These are phyloP conservation scores for Wickerhamomyces bovis DNA, from an alignment of 805 yeast species.

Conservation along the genomic window DNA sequence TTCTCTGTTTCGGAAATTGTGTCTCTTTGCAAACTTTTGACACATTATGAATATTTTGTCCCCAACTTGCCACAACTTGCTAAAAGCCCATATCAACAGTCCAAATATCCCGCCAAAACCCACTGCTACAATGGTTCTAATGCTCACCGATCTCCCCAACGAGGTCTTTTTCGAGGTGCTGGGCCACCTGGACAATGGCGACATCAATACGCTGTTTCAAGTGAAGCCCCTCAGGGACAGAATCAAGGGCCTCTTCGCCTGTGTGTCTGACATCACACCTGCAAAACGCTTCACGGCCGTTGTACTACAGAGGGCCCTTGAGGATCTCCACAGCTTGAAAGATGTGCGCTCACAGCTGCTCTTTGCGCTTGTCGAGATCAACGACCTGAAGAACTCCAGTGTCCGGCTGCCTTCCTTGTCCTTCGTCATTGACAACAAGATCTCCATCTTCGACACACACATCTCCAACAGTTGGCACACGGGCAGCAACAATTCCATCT, in stretches of 20 bases:
- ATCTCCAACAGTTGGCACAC: slow-evolving; percentile 5
- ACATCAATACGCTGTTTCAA: neutral
- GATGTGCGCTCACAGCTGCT: neutral
- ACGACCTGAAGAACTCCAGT: slow-evolving; percentile 5
- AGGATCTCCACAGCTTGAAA: neutral
- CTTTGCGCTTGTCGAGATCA: slow-evolving; percentile 9
- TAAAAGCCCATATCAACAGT: no score
- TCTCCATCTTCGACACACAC: slow-evolving; percentile 9
- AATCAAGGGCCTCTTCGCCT: neutral
- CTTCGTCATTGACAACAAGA: neutral
- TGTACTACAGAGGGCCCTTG: neutral
- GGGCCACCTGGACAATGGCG: neutral
- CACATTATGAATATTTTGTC: no score
- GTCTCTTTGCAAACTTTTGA: no score
- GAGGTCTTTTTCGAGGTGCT: slow-evolving; percentile 1
- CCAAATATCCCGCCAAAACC: no score
- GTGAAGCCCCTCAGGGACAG: neutral
- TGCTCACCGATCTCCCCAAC: slow-evolving; percentile 1
- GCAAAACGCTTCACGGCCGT: neutral
- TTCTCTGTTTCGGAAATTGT: no score
- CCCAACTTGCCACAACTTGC: no score
- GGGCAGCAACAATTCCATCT: neutral
- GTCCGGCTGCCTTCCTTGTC: slow-evolving; percentile 1
- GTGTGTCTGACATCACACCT: slow-evolving; percentile 1
- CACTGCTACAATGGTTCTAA: neutral